These are phyloP conservation scores for Orbilia brochopaga DNA, from an alignment of 2,329 filamentous ascomycete genomes.

Conservation along the genomic window DNA sequence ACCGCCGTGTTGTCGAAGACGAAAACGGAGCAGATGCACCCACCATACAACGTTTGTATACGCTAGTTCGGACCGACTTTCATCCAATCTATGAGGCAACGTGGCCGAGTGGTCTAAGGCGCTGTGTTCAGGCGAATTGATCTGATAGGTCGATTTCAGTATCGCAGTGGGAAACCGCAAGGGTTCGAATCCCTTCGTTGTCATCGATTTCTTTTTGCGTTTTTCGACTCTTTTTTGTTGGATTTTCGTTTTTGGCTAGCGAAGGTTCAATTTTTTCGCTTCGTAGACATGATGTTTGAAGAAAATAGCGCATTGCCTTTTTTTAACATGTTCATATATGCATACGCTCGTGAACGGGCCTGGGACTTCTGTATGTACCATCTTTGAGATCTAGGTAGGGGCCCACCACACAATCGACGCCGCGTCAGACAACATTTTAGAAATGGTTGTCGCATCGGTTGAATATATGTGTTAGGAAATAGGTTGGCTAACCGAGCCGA, in stretches of 20 bases:
- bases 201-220: slow-evolving; percentile 33
- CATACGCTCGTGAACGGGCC: too few relatives aligned
- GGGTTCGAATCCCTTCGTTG: slow-evolving; percentile 53
- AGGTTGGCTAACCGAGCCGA: too few relatives aligned
- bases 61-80: neutral
- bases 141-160: slow-evolving; percentile 51
- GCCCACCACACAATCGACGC: too few relatives aligned
- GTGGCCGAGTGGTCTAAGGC: slow-evolving; percentile 54
- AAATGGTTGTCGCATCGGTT: too few relatives aligned
- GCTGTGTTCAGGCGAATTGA: slow-evolving; percentile 52
- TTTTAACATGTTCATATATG: too few relatives aligned
- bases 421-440: too few relatives aligned
- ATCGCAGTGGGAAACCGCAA: slow-evolving; percentile 54
- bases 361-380: too few relatives aligned
- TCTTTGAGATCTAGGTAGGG: too few relatives aligned
- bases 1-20: too few relatives aligned
- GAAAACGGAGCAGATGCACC: neutral
- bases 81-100: slow-evolving; percentile 42
- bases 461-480: too few relatives aligned
- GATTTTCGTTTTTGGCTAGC: slow-evolving; percentile 14
- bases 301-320: too few relatives aligned
- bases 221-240: slow-evolving; percentile 10
- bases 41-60: slow-evolving; percentile 11
- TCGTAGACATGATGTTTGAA: too few relatives aligned
- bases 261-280: neutral